Conservation (phyloP, 2,329 filamentous ascomycete species). For the Atkinsonella texensis region DNA sequence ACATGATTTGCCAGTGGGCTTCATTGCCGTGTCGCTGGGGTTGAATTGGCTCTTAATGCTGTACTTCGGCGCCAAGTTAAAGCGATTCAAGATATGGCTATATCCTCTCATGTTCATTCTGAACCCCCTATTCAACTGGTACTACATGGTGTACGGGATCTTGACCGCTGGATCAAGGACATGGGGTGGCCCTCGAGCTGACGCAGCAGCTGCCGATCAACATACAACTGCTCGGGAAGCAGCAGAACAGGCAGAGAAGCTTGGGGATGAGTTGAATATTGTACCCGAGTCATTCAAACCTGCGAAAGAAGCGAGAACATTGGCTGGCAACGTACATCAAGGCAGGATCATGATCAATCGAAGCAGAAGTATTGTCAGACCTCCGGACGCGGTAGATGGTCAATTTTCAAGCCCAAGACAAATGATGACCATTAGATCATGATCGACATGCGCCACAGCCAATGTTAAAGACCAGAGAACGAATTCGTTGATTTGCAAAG, state of each 20-base stretch:
- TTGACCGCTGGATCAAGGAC: conserved; percentile 90
- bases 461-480: too few relatives aligned
- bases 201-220: conserved; percentile 69
- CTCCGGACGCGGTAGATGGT: too few relatives aligned
- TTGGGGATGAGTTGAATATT: conserved; percentile 81
- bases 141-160: conserved; percentile 95
- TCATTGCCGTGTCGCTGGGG: conserved; percentile 84
- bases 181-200: conserved; percentile 87
- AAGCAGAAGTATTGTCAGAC: conserved; percentile 32
- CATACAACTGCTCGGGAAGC: conserved; percentile 69
- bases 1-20: conserved; percentile 73
- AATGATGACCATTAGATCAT: too few relatives aligned
- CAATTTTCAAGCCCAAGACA: too few relatives aligned
- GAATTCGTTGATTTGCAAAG: too few relatives aligned
- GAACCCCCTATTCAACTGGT: conserved; percentile 97
- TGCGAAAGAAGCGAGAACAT: conserved; percentile 37
- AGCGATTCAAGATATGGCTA: conserved; percentile 84
- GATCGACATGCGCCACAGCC: too few relatives aligned
- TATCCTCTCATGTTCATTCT: conserved; percentile 93
- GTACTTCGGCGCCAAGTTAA: conserved; percentile 81
- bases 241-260: conserved; percentile 66
- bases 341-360: conserved; percentile 27
- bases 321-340: conserved; percentile 16
- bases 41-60: conserved; percentile 94
- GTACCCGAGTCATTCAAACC: conserved; percentile 73